Conservation (phyloP, 2,329 filamentous ascomycete species). For the Fusarium incarnatum region DNA sequence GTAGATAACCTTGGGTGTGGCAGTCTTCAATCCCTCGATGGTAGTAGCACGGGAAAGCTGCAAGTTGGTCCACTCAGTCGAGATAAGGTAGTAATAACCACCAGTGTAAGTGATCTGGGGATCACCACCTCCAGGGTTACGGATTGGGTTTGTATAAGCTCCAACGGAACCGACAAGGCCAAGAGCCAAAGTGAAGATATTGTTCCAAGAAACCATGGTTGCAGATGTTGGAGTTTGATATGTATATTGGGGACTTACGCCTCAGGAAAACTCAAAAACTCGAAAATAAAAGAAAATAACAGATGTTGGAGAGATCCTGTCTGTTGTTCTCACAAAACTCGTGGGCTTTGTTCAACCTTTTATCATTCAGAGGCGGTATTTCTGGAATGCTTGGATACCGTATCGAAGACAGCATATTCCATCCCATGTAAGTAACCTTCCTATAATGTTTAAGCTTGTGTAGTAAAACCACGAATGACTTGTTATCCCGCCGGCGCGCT, state of each 20-base stretch:
- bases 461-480: background rate
- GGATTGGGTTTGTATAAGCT: slow-evolving; percentile 65
- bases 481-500: slow-evolving; percentile 1
- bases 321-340: no score
- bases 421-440: background rate
- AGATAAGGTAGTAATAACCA: slow-evolving; percentile 68
- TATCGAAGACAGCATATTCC: background rate
- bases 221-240: background rate
- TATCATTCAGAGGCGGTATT: background rate
- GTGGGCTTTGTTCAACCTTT: background rate
- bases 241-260: no score
- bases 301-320: background rate
- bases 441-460: slow-evolving; percentile 2
- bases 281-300: no score
- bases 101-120: slow-evolving; percentile 64
- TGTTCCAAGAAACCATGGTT: slow-evolving; percentile 33
- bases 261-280: no score
- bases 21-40: slow-evolving; percentile 66
- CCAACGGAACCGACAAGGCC: slow-evolving; percentile 26
- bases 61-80: slow-evolving; percentile 67
- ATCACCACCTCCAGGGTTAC: slow-evolving; percentile 62
- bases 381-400: background rate
- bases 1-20: slow-evolving; percentile 63
- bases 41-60: slow-evolving; percentile 66
- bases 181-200: slow-evolving; percentile 19